Evolutionary conservation across 768 basidiomycete genomes (phyloP).

Genomic region (Boletus patriciae): DNA sequence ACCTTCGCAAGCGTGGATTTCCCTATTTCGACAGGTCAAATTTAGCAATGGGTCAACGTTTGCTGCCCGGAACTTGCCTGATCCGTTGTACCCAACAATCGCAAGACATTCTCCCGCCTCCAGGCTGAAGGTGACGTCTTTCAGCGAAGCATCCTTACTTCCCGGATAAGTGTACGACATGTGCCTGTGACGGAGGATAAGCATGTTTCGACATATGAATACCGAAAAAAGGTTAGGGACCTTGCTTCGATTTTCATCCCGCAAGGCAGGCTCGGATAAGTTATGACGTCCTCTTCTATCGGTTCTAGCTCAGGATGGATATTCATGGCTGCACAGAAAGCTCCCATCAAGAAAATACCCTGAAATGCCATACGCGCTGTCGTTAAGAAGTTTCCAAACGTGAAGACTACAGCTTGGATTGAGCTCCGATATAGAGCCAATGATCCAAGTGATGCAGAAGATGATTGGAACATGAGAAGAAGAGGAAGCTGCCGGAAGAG

Average conservation of each 20-base stretch:
- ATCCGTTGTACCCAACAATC: slow-evolving; percentile 84
- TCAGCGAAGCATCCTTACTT: slow-evolving; percentile 61
- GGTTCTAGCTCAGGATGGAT: slow-evolving; percentile 70
- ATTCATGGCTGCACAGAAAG: slow-evolving; percentile 76
- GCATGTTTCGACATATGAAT: slow-evolving; percentile 6
- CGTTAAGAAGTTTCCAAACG: slow-evolving; percentile 59
- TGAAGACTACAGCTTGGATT: slow-evolving; percentile 67
- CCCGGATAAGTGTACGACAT: slow-evolving; percentile 83
- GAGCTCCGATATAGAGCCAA: slow-evolving; percentile 78
- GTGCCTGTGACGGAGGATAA: slow-evolving; percentile 40
- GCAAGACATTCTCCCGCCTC: slow-evolving; percentile 78
- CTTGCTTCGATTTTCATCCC: slow-evolving; percentile 74
- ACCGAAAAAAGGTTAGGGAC: slow-evolving; percentile 40
- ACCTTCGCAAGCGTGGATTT: slow-evolving; percentile 88
- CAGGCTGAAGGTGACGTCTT: slow-evolving; percentile 67
- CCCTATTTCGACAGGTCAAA: slow-evolving; percentile 42
- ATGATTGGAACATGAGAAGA: slow-evolving; percentile 67
- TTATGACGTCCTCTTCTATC: slow-evolving; percentile 47
- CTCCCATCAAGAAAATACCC: slow-evolving; percentile 82
- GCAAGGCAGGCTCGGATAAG: slow-evolving; percentile 46
- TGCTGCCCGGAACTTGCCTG: slow-evolving; percentile 48
- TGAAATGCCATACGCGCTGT: slow-evolving; percentile 78
- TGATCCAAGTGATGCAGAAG: slow-evolving; percentile 77
- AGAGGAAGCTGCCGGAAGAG: slow-evolving; percentile 60
- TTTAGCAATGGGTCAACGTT: slow-evolving; percentile 9